Conservation (phyloP, 1,284 basidiomycete species). For the Macrocybe sp. region DNA sequence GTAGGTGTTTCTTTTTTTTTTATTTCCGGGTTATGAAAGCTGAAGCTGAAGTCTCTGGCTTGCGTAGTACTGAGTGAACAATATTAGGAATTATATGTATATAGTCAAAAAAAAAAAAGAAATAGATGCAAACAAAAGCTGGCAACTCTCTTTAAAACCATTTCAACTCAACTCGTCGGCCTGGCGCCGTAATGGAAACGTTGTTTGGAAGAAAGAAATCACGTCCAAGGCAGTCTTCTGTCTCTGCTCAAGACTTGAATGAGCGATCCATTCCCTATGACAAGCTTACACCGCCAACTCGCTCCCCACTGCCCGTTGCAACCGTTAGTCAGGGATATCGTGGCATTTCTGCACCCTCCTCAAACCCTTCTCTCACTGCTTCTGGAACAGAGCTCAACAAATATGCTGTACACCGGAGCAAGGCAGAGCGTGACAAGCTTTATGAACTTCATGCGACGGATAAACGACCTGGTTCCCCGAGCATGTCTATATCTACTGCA, state of each 20-base stretch:
- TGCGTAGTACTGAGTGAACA: slow-evolving; percentile 52
- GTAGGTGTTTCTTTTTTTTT: slow-evolving; percentile 15
- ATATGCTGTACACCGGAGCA: slow-evolving; percentile 42
- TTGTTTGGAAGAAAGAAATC: slow-evolving; percentile 33
- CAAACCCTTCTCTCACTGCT: slow-evolving; percentile 68
- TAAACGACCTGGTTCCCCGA: slow-evolving; percentile 43
- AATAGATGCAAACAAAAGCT: no score
- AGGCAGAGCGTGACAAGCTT: slow-evolving; percentile 47
- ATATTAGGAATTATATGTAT: slow-evolving; percentile 31
- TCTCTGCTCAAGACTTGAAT: slow-evolving; percentile 38
- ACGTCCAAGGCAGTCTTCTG: slow-evolving; percentile 40
- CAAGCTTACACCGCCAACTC: slow-evolving; percentile 50
- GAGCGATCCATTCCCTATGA: slow-evolving; percentile 73
- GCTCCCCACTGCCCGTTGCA: slow-evolving; percentile 54
- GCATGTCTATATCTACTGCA: slow-evolving; percentile 43
- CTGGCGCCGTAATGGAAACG: slow-evolving; percentile 12
- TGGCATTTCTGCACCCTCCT: slow-evolving; percentile 72
- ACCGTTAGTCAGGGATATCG: slow-evolving; percentile 54
- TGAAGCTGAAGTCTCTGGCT: slow-evolving; percentile 7
- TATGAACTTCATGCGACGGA: slow-evolving; percentile 32
- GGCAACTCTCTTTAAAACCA: no score
- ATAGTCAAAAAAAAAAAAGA: not conserved
- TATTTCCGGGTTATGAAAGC: not conserved
- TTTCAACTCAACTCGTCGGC: no score
- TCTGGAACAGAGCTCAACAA: slow-evolving; percentile 67